Evolutionary conservation across 306 rosid genomes (phyloP), one percentile per base, ranked within the genome.

Genomic region (Gastrolobium bilobum): DNA sequence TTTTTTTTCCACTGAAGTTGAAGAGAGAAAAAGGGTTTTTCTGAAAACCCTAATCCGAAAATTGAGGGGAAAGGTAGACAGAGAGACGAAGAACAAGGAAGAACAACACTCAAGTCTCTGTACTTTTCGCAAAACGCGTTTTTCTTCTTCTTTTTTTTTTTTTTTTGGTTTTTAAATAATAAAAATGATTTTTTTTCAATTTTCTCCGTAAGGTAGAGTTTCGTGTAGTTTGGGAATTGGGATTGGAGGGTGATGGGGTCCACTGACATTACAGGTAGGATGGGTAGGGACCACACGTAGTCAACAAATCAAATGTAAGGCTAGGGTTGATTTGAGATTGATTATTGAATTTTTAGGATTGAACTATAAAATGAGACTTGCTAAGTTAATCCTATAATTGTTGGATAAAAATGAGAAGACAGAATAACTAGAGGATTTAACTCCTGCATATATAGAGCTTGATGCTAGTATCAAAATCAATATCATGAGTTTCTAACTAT

Each of bases 21-120:
- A 73, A 81, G 78, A 69, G 75, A 53, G 56, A 82, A 82, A 83
- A 64, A 80, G 87, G 91, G 74, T 68, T 78, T 77, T 59, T 33
- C 20, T 14, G 82, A 37, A 87, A 83, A 93, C 91, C 97, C 96
- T 89, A 90, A 89, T 92, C 86, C 90, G 84, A 80, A 79, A 37
- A 51, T 77, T 75, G 80, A 79, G 43, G 3, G 29, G 51, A 57
- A 1, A 65, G 29, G 46, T 1, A 3, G 56, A 15, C 46, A 47
- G 65, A 26, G 20, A 56, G 70, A 7, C 10, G 13, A 46, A 52
- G 43, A 5, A 58, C 56, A 73, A 35, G 68, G 83, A 78, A 79
- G 62, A 62, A 82, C 79, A 73, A 84, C 82, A 82, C 82, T 83
- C 87, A 77, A 80, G 81, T 81, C 89, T 75, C 73, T 84, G 78